A percentile compares a stretch with the other conserved stretches of the same genome.
Conservation (phyloP, 106 monocot genomes). For the Cymbidium sinense region DNA sequence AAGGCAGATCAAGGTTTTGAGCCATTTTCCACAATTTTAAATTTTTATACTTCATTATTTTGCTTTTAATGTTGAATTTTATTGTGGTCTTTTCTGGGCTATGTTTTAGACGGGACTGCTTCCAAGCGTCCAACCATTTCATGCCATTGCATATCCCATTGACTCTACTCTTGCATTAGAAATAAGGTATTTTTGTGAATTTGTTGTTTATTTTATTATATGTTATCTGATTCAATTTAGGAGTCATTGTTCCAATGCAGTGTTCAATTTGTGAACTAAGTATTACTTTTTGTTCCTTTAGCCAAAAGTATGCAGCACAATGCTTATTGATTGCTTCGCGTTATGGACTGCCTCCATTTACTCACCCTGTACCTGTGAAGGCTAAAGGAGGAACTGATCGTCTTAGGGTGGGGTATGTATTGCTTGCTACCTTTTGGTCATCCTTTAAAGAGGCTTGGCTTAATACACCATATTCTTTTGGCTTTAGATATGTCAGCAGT, state of each 20-base stretch:
- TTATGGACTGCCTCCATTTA: conserved; percentile 65
- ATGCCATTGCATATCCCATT: conserved; percentile 98
- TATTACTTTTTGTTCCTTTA: conserved; percentile 14
- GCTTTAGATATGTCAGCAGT: conserved; percentile 90
- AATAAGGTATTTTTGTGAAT: conserved; percentile 55
- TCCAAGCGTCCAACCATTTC: conserved; percentile 98
- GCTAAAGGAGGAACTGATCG: conserved; percentile 47
- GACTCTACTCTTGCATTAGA: conserved; percentile 86
- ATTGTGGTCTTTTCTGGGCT: neutral
- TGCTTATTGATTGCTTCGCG: conserved; percentile 85
- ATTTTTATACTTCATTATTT: conserved; percentile 1
- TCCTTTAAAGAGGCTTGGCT: neutral
- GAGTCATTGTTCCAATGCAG: neutral
- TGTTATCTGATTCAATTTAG: neutral
- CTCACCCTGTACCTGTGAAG: conserved; percentile 65
- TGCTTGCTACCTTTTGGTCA: neutral
- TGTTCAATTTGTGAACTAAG: neutral
- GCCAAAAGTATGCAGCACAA: conserved; percentile 91
- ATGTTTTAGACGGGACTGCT: conserved; percentile 54
- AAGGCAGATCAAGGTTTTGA: conserved; percentile 81
- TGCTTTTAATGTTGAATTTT: neutral
- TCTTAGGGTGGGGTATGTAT: conserved; percentile 78
- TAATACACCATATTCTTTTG: neutral
- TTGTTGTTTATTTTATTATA: neutral
- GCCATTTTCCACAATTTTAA: neutral